phyloP scores from a whole-genome alignment of 2,329 filamentous ascomycete genomes.

The Ascomycota sp. region DNA sequence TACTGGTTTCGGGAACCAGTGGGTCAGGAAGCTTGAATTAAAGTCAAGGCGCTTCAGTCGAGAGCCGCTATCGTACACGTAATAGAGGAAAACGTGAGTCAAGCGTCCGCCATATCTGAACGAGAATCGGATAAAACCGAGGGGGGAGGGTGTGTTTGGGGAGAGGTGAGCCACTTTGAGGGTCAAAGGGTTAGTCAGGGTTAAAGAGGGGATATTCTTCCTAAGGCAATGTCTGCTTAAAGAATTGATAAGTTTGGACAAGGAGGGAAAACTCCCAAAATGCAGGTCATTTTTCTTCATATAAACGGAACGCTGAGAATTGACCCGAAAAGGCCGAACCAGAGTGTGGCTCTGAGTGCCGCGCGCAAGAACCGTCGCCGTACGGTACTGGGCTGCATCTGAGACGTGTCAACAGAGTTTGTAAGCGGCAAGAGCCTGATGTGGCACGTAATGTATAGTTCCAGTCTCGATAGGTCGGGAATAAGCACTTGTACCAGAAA shows the following conservation, averaged over 20 bases:
- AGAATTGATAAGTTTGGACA: neutral
- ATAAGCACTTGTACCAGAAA: constrained; percentile 16
- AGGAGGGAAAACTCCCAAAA: neutral
- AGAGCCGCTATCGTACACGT: neutral
- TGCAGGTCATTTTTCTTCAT: neutral
- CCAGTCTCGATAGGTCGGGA: constrained; percentile 14
- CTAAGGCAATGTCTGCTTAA: neutral
- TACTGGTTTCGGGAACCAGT: constrained; percentile 50
- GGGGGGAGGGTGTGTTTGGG: too few species aligned
- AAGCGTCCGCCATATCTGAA: too few species aligned
- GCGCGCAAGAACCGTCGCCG: neutral
- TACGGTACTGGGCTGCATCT: neutral
- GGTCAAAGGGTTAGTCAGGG: too few species aligned
- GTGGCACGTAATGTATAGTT: constrained; percentile 10
- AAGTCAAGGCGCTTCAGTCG: too few species aligned
- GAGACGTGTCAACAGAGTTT: neutral
- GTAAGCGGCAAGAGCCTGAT: neutral
- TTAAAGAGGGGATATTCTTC: too few species aligned
- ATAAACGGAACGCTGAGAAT: neutral
- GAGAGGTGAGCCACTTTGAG: too few species aligned
- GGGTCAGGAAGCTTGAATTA: too few species aligned
- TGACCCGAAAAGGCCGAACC: constrained; percentile 1
- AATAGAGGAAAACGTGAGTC: neutral
- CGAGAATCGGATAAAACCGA: too few species aligned
- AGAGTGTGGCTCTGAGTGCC: constrained; percentile 1